Conservation (phyloP, 768 basidiomycete genomes). For the Clitopilus hobsonii region DNA sequence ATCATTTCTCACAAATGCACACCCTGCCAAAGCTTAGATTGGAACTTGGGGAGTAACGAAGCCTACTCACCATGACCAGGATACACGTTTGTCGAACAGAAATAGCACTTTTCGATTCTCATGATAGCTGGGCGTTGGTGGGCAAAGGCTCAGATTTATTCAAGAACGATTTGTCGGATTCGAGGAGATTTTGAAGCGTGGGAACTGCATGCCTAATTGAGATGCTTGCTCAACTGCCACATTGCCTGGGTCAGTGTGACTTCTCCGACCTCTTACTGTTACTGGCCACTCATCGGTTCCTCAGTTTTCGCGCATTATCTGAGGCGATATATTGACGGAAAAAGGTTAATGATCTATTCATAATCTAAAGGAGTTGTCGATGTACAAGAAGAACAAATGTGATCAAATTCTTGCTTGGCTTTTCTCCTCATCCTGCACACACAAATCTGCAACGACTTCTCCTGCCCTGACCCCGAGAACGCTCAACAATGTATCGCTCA, state of each 20-base stretch:
- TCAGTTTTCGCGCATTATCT: no score
- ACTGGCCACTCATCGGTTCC: conserved; percentile 6
- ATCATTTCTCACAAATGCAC: conserved; percentile 96
- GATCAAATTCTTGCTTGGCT: neutral
- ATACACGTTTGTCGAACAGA: conserved; percentile 95
- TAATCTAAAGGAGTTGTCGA: no score
- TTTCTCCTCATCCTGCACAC: conserved; percentile 11
- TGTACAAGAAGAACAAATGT: neutral
- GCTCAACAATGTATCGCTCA: conserved; percentile 44
- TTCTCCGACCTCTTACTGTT: conserved; percentile 8
- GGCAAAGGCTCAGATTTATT: neutral
- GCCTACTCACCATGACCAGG: conserved; percentile 79
- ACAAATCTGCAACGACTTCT: conserved; percentile 36
- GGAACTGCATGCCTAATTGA: conserved; percentile 3
- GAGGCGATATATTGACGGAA: no score
- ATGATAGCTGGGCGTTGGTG: conserved; percentile 33
- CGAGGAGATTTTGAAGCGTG: conserved; percentile 6
- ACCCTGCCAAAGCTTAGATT: conserved; percentile 40
- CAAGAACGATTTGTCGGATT: conserved; percentile 3
- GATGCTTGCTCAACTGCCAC: conserved; percentile 7
- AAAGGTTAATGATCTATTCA: neutral
- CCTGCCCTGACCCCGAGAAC: conserved; percentile 38
- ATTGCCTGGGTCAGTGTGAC: no score
- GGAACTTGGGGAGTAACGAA: neutral
- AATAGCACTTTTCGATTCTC: conserved; percentile 98